phyloP scores from a whole-genome alignment of 495 filamentous ascomycete species.

The Aspergillus haitiensis region DNA sequence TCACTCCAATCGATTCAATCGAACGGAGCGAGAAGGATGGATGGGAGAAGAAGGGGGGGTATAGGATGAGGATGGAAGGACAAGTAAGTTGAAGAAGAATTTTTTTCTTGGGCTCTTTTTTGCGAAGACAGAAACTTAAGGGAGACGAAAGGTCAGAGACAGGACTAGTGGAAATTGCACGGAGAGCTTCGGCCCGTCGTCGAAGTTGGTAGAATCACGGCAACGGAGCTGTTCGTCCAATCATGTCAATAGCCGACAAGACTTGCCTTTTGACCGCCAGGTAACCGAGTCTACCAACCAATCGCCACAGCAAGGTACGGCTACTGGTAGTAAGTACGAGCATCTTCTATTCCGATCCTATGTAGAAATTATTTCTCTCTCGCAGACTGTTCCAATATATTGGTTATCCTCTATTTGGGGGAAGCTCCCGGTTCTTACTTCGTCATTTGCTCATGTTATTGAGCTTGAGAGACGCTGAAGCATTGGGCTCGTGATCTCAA shows the following conservation, averaged over 20 bases:
- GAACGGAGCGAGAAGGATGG: constrained; percentile 34
- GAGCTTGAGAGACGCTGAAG: neutral
- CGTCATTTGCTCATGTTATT: neutral
- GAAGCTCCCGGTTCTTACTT: too few species aligned
- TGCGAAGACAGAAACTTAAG: constrained; percentile 27
- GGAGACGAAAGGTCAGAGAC: constrained; percentile 24
- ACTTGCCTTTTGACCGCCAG: constrained; percentile 18
- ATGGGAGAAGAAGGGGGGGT: constrained; percentile 31
- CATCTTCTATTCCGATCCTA: neutral
- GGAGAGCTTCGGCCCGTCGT: constrained; percentile 45
- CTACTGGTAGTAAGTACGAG: neutral
- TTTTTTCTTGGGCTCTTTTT: constrained; percentile 22
- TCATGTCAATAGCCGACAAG: constrained; percentile 6
- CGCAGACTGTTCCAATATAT: too few species aligned
- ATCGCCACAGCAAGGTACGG: neutral
- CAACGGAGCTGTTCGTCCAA: constrained; percentile 15
- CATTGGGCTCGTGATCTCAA: neutral
- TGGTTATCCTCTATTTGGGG: too few species aligned
- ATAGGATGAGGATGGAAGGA: constrained; percentile 33
- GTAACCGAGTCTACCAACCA: constrained; percentile 19
- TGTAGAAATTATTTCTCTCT: neutral
- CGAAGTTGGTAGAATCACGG: constrained; percentile 46
- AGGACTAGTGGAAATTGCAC: constrained; percentile 54
- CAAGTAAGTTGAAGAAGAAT: constrained; percentile 32
- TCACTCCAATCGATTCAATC: constrained; percentile 45